Evolutionary conservation across 129 eudicot genomes (phyloP).

Genomic region (Tagetes patula): DNA sequence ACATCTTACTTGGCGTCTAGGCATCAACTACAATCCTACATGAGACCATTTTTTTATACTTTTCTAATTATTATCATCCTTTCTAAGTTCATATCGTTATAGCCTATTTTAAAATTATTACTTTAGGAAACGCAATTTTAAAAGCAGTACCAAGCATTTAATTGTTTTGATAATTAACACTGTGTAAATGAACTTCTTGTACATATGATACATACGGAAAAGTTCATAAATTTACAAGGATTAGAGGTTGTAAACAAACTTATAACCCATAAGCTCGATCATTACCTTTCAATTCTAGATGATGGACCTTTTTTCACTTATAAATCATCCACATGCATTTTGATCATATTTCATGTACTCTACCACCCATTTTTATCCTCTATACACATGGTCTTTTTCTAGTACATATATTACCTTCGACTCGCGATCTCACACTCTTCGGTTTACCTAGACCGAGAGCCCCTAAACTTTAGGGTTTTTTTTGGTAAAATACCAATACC

Average conservation of each 20-base stretch:
- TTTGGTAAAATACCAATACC: too few relatives aligned
- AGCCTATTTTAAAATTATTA: neutral
- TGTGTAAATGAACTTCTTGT: neutral
- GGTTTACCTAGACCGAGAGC: too few relatives aligned
- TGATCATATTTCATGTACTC: too few relatives aligned
- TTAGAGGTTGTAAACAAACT: constrained; percentile 24
- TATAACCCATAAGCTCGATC: neutral
- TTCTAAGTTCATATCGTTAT: too few relatives aligned
- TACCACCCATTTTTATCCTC: neutral
- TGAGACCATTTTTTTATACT: too few relatives aligned
- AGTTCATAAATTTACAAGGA: constrained; percentile 19
- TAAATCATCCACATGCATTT: too few relatives aligned
- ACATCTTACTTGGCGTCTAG: too few relatives aligned
- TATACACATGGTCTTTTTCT: neutral
- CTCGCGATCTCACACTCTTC: neutral
- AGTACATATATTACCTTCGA: constrained; percentile 7
- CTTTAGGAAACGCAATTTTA: too few relatives aligned
- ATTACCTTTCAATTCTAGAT: neutral
- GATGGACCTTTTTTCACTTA: neutral
- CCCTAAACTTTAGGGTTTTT: neutral
- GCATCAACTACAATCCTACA: too few relatives aligned
- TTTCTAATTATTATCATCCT: too few relatives aligned
- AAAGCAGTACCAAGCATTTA: too few relatives aligned
- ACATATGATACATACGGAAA: neutral
- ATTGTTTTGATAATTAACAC: too few relatives aligned